Evolutionary conservation across 768 basidiomycete genomes (phyloP).

Genomic region (Lentinula aciculospora): DNA sequence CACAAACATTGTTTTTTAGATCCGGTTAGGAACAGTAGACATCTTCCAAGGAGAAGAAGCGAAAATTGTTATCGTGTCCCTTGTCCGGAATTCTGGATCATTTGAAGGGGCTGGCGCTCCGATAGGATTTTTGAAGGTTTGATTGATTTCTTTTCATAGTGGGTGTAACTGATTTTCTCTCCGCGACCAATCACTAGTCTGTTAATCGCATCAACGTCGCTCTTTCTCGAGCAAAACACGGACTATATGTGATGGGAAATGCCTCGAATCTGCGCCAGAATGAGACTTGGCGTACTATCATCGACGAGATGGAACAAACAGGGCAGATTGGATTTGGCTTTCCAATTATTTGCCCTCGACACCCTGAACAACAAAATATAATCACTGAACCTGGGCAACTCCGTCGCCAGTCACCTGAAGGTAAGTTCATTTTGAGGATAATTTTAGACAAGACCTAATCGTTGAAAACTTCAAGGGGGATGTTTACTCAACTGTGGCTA

Average conservation of each 20-base stretch:
- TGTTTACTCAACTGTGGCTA: slow-evolving; percentile 53
- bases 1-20: slow-evolving; percentile 31
- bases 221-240: slow-evolving; percentile 67
- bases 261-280: slow-evolving; percentile 46
- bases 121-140: slow-evolving; percentile 75
- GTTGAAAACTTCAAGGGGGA: slow-evolving; percentile 42
- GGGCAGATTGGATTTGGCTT: slow-evolving; percentile 45
- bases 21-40: slow-evolving; percentile 69
- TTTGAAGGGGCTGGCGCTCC: slow-evolving; percentile 28
- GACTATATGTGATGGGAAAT: slow-evolving; percentile 71
- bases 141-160: slow-evolving; percentile 24
- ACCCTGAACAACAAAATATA: slow-evolving; percentile 35
- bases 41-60: slow-evolving; percentile 78
- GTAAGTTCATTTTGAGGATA: no score
- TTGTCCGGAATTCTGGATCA: slow-evolving; percentile 65
- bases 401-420: slow-evolving; percentile 47
- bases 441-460: neutral
- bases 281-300: slow-evolving; percentile 51
- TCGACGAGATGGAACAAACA: slow-evolving; percentile 48
- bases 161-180: neutral
- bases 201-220: slow-evolving; percentile 44
- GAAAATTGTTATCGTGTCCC: slow-evolving; percentile 65
- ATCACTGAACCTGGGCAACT: slow-evolving; percentile 50
- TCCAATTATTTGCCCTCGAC: slow-evolving; percentile 53
- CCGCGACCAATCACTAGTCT: slow-evolving; percentile 32